Base-by-base conservation (phyloP, 768 basidiomycete genomes). In the Crepidotus variabilis region DNA sequence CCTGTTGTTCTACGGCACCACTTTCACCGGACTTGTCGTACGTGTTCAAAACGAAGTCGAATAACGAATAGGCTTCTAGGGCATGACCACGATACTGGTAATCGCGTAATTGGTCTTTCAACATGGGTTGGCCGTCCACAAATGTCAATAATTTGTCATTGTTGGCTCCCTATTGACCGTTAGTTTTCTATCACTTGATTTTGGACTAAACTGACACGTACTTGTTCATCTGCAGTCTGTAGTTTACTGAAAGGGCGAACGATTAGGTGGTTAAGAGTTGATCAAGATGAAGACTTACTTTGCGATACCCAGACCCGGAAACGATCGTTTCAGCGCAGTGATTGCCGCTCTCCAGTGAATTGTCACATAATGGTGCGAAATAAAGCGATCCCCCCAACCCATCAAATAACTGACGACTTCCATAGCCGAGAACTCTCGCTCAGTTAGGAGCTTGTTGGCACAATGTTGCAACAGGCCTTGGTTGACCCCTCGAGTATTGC, bases 341-440 rank as follows among this genome's bases (percentile, higher is more conserved):
- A 55, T 35, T 5, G 61, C 58, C 2, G 28, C 24, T 11, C 68
- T 62, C 74, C 71, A 76, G 45, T 71, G 74, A 0, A 80, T 67
- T 0, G 63, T 52, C 0, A 61, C 62, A 54, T 71, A 80, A 16
- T 59, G 33, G 55, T 79, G 77, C 0, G 75, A 78, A 11, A 61
- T 47, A 24, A 64, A 75, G 0, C 57, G 47, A 50, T 78, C 77
- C 0, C 69, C 70, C 74, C 73, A 77, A 5, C 75, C 76, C 74
- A 77, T 77, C 28, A 28, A 28, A 46, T 77, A 74, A 16, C 63
- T 66, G 0, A 78, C 65, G 1, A 76, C 69, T 57, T 74, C 72
- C 0, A 70, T 70, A 0, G 65, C 74, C 16, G 71, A 67, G 10
- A 76, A 65, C 56, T 80, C 78, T 48, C 72, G 67, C 14, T 75